Evolutionary conservation across 495 filamentous ascomycete species (phyloP).

Genomic region (Talaromyces thailandensis): DNA sequence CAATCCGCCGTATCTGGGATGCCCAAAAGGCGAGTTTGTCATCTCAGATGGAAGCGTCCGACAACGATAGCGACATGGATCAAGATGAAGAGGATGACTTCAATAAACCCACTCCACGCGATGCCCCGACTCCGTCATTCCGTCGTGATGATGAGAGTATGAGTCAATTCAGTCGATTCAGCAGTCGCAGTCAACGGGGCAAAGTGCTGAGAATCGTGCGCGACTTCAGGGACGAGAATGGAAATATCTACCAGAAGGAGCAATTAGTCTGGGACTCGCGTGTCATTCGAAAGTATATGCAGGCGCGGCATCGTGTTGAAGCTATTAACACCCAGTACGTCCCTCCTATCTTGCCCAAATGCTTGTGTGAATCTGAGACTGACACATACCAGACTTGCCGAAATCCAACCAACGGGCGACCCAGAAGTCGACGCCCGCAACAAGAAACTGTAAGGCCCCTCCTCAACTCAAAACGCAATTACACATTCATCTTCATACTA

Average conservation of each 20-base stretch:
- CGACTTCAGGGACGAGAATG: constrained; percentile 49
- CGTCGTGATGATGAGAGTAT: constrained; percentile 68
- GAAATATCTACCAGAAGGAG: constrained; percentile 47
- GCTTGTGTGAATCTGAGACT: not conserved
- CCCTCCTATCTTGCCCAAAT: constrained; percentile 21
- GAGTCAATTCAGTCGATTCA: constrained; percentile 78
- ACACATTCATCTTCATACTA: not conserved
- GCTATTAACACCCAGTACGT: constrained; percentile 46
- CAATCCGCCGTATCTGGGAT: constrained; percentile 84
- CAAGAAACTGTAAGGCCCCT: constrained; percentile 33
- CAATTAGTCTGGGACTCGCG: constrained; percentile 63
- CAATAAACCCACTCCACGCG: constrained; percentile 51
- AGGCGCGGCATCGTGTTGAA: constrained; percentile 44
- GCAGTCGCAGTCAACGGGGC: constrained; percentile 55
- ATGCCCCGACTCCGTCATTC: constrained; percentile 48
- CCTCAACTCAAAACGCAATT: not conserved
- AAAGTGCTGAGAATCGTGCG: constrained; percentile 73
- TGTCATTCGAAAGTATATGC: constrained; percentile 60
- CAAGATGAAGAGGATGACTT: constrained; percentile 57
- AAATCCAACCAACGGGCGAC: constrained; percentile 66
- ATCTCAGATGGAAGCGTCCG: constrained; percentile 51
- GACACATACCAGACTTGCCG: constrained; percentile 34
- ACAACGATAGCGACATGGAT: constrained; percentile 53
- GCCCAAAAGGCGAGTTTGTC: constrained; percentile 72
- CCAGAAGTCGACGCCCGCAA: constrained; percentile 57